A percentile compares a stretch with the other conserved stretches of the same genome.
Conservation (phyloP, 2,329 filamentous ascomycete genomes). For the Colletotrichum sp. region DNA sequence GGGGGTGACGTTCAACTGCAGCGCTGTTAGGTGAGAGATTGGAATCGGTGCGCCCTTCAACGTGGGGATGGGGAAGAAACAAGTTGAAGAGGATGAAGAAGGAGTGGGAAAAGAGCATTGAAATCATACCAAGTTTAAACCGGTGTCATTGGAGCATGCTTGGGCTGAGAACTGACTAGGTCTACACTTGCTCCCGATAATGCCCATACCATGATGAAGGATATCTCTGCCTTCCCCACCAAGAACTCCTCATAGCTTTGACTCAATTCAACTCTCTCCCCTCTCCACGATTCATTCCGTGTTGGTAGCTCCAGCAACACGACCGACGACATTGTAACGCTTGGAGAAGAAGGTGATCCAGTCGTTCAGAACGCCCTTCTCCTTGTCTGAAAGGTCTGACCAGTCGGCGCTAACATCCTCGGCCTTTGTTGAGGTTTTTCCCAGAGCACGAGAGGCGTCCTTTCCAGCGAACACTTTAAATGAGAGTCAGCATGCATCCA, state of each 20-base stretch:
- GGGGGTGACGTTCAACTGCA: not conserved
- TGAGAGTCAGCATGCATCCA: not conserved
- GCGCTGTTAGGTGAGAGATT: not conserved
- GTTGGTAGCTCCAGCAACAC: conserved; percentile 66
- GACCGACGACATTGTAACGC: conserved; percentile 88
- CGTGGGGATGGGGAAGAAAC: not conserved
- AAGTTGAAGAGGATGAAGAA: not conserved
- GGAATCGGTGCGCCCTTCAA: not conserved
- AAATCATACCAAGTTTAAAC: not conserved
- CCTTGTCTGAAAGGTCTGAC: conserved; percentile 81
- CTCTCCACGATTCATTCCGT: conserved; percentile 38
- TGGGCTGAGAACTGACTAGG: not conserved
- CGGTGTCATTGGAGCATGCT: not conserved
- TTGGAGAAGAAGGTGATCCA: conserved; percentile 98
- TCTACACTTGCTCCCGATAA: not conserved
- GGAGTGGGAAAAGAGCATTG: not conserved
- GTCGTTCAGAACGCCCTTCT: conserved; percentile 84
- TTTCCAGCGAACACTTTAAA: conserved; percentile 88
- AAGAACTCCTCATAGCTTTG: not conserved
- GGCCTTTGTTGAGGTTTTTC: conserved; percentile 81
- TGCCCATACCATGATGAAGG: not conserved
- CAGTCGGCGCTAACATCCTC: conserved; percentile 86
- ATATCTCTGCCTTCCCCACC: not conserved
- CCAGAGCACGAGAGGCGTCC: conserved; percentile 92
- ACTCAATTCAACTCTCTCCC: not conserved